These are phyloP conservation scores for Cornus suecica DNA, from an alignment of 148 eudicot genomes.

Conservation along the genomic window DNA sequence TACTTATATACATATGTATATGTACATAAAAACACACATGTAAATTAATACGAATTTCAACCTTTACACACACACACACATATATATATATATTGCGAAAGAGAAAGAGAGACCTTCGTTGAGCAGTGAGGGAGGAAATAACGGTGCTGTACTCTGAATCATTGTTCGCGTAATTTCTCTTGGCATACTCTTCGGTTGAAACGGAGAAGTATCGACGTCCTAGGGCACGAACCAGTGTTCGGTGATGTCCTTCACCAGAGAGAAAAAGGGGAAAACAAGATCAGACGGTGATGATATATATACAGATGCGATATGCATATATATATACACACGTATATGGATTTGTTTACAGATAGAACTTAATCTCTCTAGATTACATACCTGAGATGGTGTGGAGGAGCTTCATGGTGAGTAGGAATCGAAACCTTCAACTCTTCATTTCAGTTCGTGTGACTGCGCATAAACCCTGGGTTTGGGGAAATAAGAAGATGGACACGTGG, in stretches of 20 bases:
- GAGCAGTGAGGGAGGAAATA: conserved; percentile 57
- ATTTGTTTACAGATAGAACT: not conserved
- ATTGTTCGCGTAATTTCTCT: conserved; percentile 73
- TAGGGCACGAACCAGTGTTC: conserved; percentile 31
- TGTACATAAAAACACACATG: not conserved
- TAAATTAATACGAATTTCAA: not conserved
- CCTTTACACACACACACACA: not conserved
- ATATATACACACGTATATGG: too few species aligned
- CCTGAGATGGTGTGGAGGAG: conserved; percentile 36
- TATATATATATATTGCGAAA: not conserved
- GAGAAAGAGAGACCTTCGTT: conserved; percentile 56
- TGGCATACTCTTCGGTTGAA: conserved; percentile 48
- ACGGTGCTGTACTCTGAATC: conserved; percentile 79
- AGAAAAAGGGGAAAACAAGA: not conserved
- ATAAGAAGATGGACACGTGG: too few species aligned
- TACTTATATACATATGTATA: not conserved
- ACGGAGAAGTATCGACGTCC: conserved; percentile 56
- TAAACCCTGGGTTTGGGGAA: too few species aligned
- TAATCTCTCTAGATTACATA: conserved; percentile 1
- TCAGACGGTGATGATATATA: not conserved
- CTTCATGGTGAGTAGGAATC: conserved; percentile 20
- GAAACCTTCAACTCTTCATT: not conserved
- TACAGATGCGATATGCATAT: too few species aligned
- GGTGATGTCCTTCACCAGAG: conserved; percentile 37
- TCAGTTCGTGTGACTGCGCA: not conserved